A percentile compares a stretch with the other conserved stretches of the same genome.
Conservation (phyloP, 2,329 filamentous ascomycete genomes). For the Fonsecaea pugnacius region DNA sequence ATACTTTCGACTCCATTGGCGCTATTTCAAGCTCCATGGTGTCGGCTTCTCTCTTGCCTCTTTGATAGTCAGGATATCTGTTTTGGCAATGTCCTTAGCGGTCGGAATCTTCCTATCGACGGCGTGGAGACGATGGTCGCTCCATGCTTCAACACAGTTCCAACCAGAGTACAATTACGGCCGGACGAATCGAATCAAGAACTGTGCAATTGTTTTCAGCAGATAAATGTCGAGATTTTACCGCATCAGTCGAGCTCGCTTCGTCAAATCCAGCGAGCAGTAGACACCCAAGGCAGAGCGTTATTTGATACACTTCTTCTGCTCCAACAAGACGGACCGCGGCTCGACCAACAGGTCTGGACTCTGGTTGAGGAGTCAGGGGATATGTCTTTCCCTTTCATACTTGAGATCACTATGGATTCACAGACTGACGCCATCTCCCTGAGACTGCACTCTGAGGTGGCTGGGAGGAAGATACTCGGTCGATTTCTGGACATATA, state of each 20-base stretch:
- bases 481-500: slow-evolving; percentile 38
- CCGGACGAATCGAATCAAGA: slow-evolving; percentile 57
- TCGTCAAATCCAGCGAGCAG: slow-evolving; percentile 67
- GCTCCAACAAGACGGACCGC: slow-evolving; percentile 65
- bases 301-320: slow-evolving; percentile 83
- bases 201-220: slow-evolving; percentile 65
- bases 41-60: slow-evolving; percentile 63
- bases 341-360: slow-evolving; percentile 57
- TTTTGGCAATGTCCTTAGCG: slow-evolving; percentile 85
- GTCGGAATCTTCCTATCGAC: slow-evolving; percentile 69
- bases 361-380: slow-evolving; percentile 56
- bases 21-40: slow-evolving; percentile 74
- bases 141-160: slow-evolving; percentile 90
- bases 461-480: slow-evolving; percentile 29
- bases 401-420: slow-evolving; percentile 73
- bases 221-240: slow-evolving; percentile 64
- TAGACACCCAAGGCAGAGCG: slow-evolving; percentile 52
- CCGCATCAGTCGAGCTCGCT: slow-evolving; percentile 76
- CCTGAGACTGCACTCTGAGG: slow-evolving; percentile 67
- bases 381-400: slow-evolving; percentile 69
- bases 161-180: slow-evolving; percentile 65
- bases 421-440: slow-evolving; percentile 57
- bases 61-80: slow-evolving; percentile 69
- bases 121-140: slow-evolving; percentile 75
- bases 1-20: slow-evolving; percentile 67